A percentile compares a stretch with the other conserved stretches of the same genome.
phyloP scores from a whole-genome alignment of 176 grass and related monocot species.

The Aegilops longissima region DNA sequence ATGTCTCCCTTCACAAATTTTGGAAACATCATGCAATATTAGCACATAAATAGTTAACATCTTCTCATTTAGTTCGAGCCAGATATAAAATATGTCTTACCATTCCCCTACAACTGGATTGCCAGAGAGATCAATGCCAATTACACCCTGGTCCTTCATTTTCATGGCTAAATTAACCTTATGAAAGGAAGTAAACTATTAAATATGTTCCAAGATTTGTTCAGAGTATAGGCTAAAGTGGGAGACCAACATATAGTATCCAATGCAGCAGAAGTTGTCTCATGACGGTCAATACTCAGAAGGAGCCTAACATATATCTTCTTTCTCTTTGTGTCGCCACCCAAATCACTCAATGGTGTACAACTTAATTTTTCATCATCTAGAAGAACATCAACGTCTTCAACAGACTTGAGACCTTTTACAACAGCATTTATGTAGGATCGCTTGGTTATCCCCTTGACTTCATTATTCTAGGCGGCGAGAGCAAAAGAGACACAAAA shows the following conservation, averaged over 20 bases:
- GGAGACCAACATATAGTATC: slow-evolving; percentile 64
- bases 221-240: neutral
- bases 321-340: slow-evolving; percentile 45
- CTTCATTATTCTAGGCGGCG: slow-evolving; percentile 69
- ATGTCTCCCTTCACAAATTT: slow-evolving; percentile 71
- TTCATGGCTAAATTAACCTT: slow-evolving; percentile 93
- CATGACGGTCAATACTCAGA: slow-evolving; percentile 86
- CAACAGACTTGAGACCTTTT: slow-evolving; percentile 69
- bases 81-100: slow-evolving; percentile 42
- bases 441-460: slow-evolving; percentile 92
- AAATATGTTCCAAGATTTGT: neutral
- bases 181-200: slow-evolving; percentile 10
- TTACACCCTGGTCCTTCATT: slow-evolving; percentile 79
- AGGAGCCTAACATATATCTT: slow-evolving; percentile 84
- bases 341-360: slow-evolving; percentile 2
- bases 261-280: slow-evolving; percentile 71
- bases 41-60: slow-evolving; percentile 12
- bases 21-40: neutral
- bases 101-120: slow-evolving; percentile 92
- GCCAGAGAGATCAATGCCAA: slow-evolving; percentile 94
- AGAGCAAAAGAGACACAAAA: slow-evolving; percentile 13
- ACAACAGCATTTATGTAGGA: slow-evolving; percentile 96
- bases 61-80: neutral
- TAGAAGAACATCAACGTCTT: slow-evolving; percentile 68
- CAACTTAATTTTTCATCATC: slow-evolving; percentile 22